Conservation (phyloP, 805 yeast genomes). For the Metschnikowia gelsemii region DNA sequence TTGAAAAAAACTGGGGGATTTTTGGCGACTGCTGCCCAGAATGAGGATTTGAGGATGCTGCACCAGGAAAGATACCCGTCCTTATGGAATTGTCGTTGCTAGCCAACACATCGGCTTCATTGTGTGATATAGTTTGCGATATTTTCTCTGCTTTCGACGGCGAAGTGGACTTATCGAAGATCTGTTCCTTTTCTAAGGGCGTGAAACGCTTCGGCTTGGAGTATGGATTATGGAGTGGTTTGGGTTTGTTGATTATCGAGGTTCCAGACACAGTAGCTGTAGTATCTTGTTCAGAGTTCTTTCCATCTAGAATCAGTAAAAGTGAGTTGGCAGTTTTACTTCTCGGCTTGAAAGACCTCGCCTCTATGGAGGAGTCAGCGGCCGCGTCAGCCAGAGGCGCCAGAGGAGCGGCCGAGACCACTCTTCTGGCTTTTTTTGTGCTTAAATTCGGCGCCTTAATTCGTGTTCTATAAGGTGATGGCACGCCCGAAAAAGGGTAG, state of each 20-base stretch:
- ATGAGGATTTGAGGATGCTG: not conserved
- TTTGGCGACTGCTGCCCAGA: too few species aligned
- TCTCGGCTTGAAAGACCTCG: slow-evolving; percentile 26
- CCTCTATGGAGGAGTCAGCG: slow-evolving; percentile 6
- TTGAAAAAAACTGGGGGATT: not conserved
- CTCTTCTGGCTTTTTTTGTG: slow-evolving; percentile 17
- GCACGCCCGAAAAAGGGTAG: slow-evolving; percentile 45
- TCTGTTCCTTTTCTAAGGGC: slow-evolving; percentile 10
- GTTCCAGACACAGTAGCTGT: slow-evolving; percentile 1
- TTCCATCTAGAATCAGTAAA: slow-evolving; percentile 42
- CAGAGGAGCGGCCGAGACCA: slow-evolving; percentile 12
- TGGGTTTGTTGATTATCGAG: not conserved
- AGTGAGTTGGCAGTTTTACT: slow-evolving; percentile 52
- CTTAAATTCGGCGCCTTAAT: slow-evolving; percentile 33
- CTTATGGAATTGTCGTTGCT: slow-evolving; percentile 1
- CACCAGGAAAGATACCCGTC: not conserved
- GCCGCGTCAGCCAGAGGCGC: slow-evolving; percentile 4
- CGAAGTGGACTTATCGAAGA: not conserved
- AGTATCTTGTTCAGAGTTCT: slow-evolving; percentile 3
- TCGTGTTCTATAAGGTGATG: slow-evolving; percentile 44
- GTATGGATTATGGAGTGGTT: slow-evolving; percentile 21
- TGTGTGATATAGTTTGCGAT: slow-evolving; percentile 35
- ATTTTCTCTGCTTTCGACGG: slow-evolving; percentile 33
- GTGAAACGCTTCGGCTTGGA: slow-evolving; percentile 14
- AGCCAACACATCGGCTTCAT: slow-evolving; percentile 30